Percentiles rank a stretch among this genome's conserved stretches.
phyloP scores from a whole-genome alignment of 768 basidiomycete species.

The Lanmaoa pseudosensibilis region DNA sequence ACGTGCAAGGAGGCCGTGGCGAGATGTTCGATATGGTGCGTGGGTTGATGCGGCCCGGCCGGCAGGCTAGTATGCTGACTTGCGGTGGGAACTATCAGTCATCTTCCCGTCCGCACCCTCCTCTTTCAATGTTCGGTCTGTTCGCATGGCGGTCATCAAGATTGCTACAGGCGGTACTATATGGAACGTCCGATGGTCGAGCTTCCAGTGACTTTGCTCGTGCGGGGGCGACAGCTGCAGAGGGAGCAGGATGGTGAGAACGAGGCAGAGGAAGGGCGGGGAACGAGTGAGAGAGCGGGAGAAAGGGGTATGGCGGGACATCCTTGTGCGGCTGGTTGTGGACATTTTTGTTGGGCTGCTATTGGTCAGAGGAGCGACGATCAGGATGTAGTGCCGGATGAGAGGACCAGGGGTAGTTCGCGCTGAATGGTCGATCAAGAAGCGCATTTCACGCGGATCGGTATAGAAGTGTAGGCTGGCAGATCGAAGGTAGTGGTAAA shows the following conservation, averaged over 20 bases:
- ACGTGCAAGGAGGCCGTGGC: slow-evolving; percentile 50
- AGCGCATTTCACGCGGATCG: too few relatives aligned
- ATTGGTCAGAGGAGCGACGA: slow-evolving; percentile 9
- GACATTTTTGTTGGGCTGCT: slow-evolving; percentile 78
- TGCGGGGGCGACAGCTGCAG: slow-evolving; percentile 26
- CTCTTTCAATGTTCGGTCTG: slow-evolving; percentile 77
- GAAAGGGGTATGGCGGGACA: slow-evolving; percentile 44
- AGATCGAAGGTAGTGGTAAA: too few relatives aligned
- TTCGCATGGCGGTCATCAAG: slow-evolving; percentile 78
- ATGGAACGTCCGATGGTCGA: slow-evolving; percentile 55
- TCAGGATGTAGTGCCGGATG: not conserved
- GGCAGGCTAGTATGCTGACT: not conserved
- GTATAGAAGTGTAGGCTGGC: not conserved
- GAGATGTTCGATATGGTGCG: slow-evolving; percentile 74
- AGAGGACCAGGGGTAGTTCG: not conserved
- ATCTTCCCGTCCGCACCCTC: slow-evolving; percentile 69
- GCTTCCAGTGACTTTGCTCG: slow-evolving; percentile 24
- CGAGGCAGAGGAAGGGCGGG: slow-evolving; percentile 11
- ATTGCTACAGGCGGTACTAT: slow-evolving; percentile 73
- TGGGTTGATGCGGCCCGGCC: slow-evolving; percentile 1
- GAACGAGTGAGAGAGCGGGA: not conserved
- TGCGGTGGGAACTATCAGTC: slow-evolving; percentile 41
- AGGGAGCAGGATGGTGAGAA: slow-evolving; percentile 18
- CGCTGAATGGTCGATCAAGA: not conserved
- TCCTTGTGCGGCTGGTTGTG: slow-evolving; percentile 78